Conservation (phyloP, 1,284 basidiomycete species). For the Puccinia novopanici region DNA sequence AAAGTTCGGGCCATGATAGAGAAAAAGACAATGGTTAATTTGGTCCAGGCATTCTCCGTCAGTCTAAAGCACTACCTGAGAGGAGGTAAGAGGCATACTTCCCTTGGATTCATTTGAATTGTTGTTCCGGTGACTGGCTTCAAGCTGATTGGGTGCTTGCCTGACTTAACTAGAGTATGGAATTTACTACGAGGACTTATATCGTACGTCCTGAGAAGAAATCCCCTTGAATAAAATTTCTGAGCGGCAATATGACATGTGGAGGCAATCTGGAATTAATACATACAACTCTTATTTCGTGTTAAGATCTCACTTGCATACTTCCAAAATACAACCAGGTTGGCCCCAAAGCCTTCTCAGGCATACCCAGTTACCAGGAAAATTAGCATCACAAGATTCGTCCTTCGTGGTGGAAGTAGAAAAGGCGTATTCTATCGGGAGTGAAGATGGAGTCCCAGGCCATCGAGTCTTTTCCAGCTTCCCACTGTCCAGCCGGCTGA, state of each 20-base stretch:
- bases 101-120: neutral
- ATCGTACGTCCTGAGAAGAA: slow-evolving; percentile 23
- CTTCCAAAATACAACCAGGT: slow-evolving; percentile 43
- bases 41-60: slow-evolving; percentile 43
- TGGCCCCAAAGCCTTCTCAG: slow-evolving; percentile 5
- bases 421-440: slow-evolving; percentile 11
- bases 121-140: neutral
- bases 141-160: neutral
- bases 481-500: slow-evolving; percentile 12
- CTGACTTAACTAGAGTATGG: slow-evolving; percentile 21
- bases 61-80: slow-evolving; percentile 46
- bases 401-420: slow-evolving; percentile 9
- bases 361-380: slow-evolving; percentile 12
- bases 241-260: neutral
- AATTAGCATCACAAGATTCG: neutral
- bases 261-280: neutral
- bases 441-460: slow-evolving; percentile 2
- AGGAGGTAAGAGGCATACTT: slow-evolving; percentile 35
- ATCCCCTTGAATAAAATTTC: neutral
- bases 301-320: slow-evolving; percentile 44
- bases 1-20: slow-evolving; percentile 20
- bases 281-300: neutral
- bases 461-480: slow-evolving; percentile 8
- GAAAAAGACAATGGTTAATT: slow-evolving; percentile 44
- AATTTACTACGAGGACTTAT: slow-evolving; percentile 48